Evolutionary conservation across 1,284 basidiomycete genomes (phyloP), one percentile per base, ranked within the genome.

Genomic region (Heterobasidion occidentale): DNA sequence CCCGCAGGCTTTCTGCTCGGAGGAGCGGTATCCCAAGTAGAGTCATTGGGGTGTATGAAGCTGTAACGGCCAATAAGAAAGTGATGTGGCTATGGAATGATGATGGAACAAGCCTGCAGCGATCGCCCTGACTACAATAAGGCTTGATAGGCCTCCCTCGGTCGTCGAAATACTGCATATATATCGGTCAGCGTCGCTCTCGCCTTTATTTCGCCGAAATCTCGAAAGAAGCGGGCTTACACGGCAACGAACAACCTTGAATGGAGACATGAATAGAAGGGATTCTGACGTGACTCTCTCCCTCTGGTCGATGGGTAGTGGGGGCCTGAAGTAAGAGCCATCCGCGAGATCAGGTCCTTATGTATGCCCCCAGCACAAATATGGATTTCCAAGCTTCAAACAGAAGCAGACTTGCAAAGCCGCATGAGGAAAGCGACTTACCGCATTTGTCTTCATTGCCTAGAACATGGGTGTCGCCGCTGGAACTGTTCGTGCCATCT

Each of bases 41-140:
- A 57, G 61, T 81, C 78, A 47, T 64, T 68, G 35, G 80, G 79
- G 59, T 81, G 79, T 46, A 81, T 72, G 61, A 80, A 82, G 36
- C 79, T 82, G 60, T 34, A 20, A 48, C 27, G 46, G 46, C 12
- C 4, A 4, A n/a, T 42, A n/a, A 38, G 46, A 35, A 48, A 7
- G 27, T 48, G 46, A 48, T 15, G 49, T 47, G 51, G 34, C 48
- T 14, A 14, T n/a, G 17, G 38, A 46, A n/a, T 36, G 33, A 36
- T 27, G 46, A 17, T 11, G 1, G 2, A 35, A 63, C 64, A 60
- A 56, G 78, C 80, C 78, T 76, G 65, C 80, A 81, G 45, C 66
- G 70, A 51, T 67, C 68, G 36, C 79, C 79, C 60, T 78, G 71
- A 36, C 64, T 70, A 59, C 79, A 81, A 46, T 67, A 68, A 9